Evolutionary conservation across 129 eudicot species (phyloP), one percentile per base, ranked within the genome.

Genomic region (Rutidosis leptorrhynchoides): DNA sequence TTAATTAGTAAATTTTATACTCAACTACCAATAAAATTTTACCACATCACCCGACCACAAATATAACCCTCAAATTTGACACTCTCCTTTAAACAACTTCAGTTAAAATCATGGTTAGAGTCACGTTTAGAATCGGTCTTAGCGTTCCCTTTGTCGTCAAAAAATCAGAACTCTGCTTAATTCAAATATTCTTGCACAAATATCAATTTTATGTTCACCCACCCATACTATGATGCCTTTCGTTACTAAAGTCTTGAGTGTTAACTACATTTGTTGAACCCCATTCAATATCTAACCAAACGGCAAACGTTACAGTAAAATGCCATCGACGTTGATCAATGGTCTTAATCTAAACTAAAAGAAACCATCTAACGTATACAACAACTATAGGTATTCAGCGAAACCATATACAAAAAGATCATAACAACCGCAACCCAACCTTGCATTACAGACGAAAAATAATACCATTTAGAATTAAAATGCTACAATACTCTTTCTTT

Each of bases 401-500:
- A 6, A 12, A 17, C 9, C 55, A 64, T 43, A 64, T 37, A 53
- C 55, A 55, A 23, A 16, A 68, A 49, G 10, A 40, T 40, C 5
- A 40, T 16, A 12, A 40, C 2, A 15, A 70, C 46, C 42, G n/a
- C 11, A 27, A 70, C 60, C 70, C 55, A 32, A 51, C 48, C n/a
- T 17, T 62, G 23, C 42, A 61, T 21, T 6, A 8, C 20, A 62
- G 64, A 32, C 27, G 33, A 23, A 59, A 43, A 52, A 6, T 51
- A 11, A 45, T n/a, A 46, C 40, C 28, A 45, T 71, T 15, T 71
- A 71, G 62, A 71, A 46, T 20, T 60, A 46, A 16, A 24, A 17
- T 30, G 49, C 70, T 17, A 72, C 59, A 19, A 51, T 25, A 1
- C 23, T 23, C 37, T 52, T 62, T 62, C 68, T 48, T 30, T 61